phyloP scores from a whole-genome alignment of 495 filamentous ascomycete genomes.

The Aspergillus biplanus region DNA sequence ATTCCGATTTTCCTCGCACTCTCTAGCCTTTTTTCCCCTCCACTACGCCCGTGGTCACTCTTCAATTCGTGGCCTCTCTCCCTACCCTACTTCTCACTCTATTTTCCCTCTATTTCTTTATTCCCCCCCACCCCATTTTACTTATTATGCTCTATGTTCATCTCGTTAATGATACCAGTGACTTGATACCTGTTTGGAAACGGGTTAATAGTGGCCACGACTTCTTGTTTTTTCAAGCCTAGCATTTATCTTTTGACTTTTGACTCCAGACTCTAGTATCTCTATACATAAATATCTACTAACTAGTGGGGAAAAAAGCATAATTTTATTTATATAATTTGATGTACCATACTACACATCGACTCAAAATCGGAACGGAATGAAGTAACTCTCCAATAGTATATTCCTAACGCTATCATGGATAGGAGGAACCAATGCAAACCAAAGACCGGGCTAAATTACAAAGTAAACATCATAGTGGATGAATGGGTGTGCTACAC shows the following conservation, averaged over 20 bases:
- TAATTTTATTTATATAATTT: neutral
- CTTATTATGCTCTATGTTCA: neutral
- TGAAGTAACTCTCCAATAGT: slow-evolving; percentile 26
- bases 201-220: no score
- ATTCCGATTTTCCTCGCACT: slow-evolving; percentile 1
- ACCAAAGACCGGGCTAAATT: slow-evolving; percentile 38
- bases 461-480: slow-evolving; percentile 32
- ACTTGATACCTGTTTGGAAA: neutral
- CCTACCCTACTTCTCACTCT: neutral
- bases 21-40: neutral
- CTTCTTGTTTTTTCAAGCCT: no score
- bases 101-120: neutral
- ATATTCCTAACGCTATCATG: slow-evolving; percentile 24
- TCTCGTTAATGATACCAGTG: neutral
- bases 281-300: no score
- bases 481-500: slow-evolving; percentile 23
- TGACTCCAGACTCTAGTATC: no score
- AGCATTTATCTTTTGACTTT: no score
- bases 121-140: neutral
- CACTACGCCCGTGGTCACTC: neutral
- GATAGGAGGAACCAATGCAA: slow-evolving; percentile 26
- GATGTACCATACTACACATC: neutral
- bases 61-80: neutral
- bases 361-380: neutral
- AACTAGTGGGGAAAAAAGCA: neutral